These are phyloP conservation scores for Lizanozyma gosingica DNA, from an alignment of 1,139 yeast species.

Conservation along the genomic window DNA sequence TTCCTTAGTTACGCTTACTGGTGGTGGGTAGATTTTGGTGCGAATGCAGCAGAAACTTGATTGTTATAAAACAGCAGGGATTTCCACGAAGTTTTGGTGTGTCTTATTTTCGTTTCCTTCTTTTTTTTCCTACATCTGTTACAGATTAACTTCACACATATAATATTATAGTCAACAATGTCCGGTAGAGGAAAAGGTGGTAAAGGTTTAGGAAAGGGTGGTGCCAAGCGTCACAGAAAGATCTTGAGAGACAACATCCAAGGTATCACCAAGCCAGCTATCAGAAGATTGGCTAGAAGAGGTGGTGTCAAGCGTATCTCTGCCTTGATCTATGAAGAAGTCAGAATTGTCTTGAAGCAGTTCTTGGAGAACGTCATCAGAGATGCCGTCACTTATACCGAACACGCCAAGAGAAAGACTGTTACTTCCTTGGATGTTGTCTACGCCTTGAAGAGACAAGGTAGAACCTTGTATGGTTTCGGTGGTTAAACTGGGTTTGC, in stretches of 20 bases:
- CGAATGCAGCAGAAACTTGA: too few relatives aligned
- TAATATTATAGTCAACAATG: conserved; percentile 54
- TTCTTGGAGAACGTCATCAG: conserved; percentile 96
- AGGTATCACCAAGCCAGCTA: conserved; percentile 99
- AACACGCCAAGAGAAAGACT: conserved; percentile 99
- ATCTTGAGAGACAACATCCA: conserved; percentile 98
- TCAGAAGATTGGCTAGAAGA: conserved; percentile 99
- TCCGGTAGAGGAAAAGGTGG: conserved; percentile 99
- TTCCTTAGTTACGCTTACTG: too few relatives aligned
- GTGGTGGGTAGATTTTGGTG: too few relatives aligned
- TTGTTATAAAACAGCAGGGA: too few relatives aligned
- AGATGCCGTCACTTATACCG: conserved; percentile 98
- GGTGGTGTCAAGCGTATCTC: conserved; percentile 99
- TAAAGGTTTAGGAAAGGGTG: conserved; percentile 98
- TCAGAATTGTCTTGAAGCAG: conserved; percentile 91
- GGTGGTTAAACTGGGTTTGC: conserved; percentile 63
- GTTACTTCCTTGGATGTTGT: conserved; percentile 98
- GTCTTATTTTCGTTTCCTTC: too few relatives aligned
- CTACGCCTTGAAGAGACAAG: conserved; percentile 99
- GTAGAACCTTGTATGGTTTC: conserved; percentile 99
- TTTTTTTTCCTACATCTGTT: conserved; percentile 8
- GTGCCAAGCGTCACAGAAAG: conserved; percentile 99
- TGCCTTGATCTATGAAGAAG: conserved; percentile 97
- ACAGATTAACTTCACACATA: conserved; percentile 5
- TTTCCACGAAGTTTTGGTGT: too few relatives aligned